Evolutionary conservation across 371 early-diverging fungal genomes (phyloP).

Genomic region (Funneliformis caledonium): DNA sequence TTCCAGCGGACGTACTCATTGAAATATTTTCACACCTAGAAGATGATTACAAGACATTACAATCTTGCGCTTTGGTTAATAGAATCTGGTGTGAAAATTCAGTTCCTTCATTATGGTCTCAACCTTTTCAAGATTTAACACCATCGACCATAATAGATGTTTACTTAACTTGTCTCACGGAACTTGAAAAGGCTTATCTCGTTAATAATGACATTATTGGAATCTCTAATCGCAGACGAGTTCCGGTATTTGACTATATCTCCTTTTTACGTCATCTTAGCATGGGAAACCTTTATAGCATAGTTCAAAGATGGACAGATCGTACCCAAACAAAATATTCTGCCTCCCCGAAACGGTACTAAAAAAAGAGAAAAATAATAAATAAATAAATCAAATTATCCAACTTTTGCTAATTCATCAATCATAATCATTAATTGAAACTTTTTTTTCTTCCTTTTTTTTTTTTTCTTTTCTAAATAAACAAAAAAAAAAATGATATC

Average conservation of each 20-base stretch:
- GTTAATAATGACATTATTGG: conserved; percentile 10
- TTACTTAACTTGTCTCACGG: conserved; percentile 19
- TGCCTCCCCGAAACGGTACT: conserved; percentile 1
- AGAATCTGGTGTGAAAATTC: conserved; percentile 32
- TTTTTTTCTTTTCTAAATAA: background rate
- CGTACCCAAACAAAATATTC: conserved; percentile 6
- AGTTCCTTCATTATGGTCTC: conserved; percentile 27
- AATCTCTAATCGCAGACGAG: conserved; percentile 5
- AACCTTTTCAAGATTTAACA: conserved; percentile 21
- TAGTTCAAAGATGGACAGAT: conserved; percentile 34
- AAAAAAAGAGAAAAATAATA: background rate
- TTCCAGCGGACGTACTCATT: conserved; percentile 17
- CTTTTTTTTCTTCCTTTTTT: background rate
- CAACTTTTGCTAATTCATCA: background rate
- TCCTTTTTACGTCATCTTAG: conserved; percentile 14
- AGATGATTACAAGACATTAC: conserved; percentile 21
- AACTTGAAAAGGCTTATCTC: background rate
- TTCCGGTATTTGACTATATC: conserved; percentile 23
- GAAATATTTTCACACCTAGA: conserved; percentile 28
- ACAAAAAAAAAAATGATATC: background rate
- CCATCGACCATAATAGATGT: conserved; percentile 7
- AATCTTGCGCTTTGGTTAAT: conserved; percentile 27
- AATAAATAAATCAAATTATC: background rate
- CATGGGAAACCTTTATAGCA: conserved; percentile 30
- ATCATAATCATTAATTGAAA: background rate